Conservation (phyloP, 768 basidiomycete genomes). For the Nidula microcarpa region DNA sequence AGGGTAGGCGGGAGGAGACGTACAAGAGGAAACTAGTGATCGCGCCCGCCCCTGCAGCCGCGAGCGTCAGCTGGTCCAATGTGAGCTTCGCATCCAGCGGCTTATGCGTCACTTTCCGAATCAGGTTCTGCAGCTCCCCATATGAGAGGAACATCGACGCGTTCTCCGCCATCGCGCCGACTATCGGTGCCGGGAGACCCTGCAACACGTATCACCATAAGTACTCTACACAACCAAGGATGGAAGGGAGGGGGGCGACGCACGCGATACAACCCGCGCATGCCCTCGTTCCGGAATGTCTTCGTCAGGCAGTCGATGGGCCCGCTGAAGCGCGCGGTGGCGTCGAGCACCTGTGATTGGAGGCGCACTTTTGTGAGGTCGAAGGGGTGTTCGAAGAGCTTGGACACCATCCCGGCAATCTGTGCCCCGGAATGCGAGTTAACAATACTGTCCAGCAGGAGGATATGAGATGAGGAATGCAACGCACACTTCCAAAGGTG, state of each 20-base stretch:
- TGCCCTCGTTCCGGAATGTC: constrained; percentile 80
- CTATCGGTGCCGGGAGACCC: constrained; percentile 93
- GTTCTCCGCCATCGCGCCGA: constrained; percentile 93
- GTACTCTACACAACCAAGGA: neutral
- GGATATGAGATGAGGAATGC: neutral
- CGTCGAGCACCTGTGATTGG: constrained; percentile 83
- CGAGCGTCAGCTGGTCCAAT: constrained; percentile 67
- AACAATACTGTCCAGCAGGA: neutral
- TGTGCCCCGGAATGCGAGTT: neutral
- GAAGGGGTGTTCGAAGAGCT: constrained; percentile 90
- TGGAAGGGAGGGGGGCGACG: constrained; percentile 18
- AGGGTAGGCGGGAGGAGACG: constrained; percentile 20
- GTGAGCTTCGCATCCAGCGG: constrained; percentile 44
- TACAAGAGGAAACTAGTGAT: constrained; percentile 87
- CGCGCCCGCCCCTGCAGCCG: constrained; percentile 86
- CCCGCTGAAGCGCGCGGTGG: constrained; percentile 64
- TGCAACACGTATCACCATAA: constrained; percentile 19
- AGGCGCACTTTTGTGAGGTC: constrained; percentile 91
- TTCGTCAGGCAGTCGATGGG: constrained; percentile 85
- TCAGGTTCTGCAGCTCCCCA: constrained; percentile 65
- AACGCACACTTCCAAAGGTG: constrained; percentile 43
- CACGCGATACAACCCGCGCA: constrained; percentile 85
- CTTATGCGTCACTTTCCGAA: constrained; percentile 40
- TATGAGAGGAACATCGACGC: constrained; percentile 88
- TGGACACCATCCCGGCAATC: constrained; percentile 75